phyloP scores from a whole-genome alignment of 2,329 filamentous ascomycete species.

The Neonectria magnoliae region DNA sequence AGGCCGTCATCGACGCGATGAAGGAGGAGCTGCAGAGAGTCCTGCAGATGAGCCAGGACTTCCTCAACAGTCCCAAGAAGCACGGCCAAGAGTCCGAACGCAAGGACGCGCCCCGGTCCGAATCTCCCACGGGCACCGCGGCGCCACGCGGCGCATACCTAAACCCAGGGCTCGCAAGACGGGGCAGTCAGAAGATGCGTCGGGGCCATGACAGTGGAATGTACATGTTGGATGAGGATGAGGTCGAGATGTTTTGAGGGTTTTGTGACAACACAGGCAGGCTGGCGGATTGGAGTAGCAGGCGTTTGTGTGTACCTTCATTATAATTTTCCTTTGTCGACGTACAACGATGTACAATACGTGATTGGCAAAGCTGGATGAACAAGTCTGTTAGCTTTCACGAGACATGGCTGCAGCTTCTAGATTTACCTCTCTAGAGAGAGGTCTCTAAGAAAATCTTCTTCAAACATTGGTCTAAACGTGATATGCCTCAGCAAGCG shows the following conservation, averaged over 20 bases:
- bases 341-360: conserved; percentile 10
- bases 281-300: conserved; percentile 10
- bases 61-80: conserved; percentile 49
- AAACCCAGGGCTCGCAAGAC: conserved; percentile 43
- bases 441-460: not conserved
- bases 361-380: not conserved
- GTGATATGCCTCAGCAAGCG: not conserved
- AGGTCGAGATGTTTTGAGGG: conserved; percentile 47
- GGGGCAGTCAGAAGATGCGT: conserved; percentile 51
- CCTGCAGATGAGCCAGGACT: conserved; percentile 57
- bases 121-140: conserved; percentile 25
- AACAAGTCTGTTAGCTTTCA: too few relatives aligned
- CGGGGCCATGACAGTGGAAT: conserved; percentile 65
- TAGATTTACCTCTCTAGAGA: not conserved
- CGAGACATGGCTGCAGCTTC: too few relatives aligned
- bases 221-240: conserved; percentile 65
- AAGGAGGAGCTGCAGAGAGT: conserved; percentile 62
- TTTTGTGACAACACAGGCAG: not conserved
- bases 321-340: conserved; percentile 26
- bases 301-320: conserved; percentile 28
- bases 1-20: conserved; percentile 59
- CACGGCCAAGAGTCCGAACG: not conserved
- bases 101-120: conserved; percentile 5
- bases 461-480: not conserved
- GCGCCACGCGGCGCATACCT: conserved; percentile 36